Percentiles rank a stretch among this genome's conserved stretches.
These are phyloP conservation scores for Aspergillus quadrilineatus DNA, from an alignment of 2,329 filamentous ascomycete genomes.

Conservation along the genomic window DNA sequence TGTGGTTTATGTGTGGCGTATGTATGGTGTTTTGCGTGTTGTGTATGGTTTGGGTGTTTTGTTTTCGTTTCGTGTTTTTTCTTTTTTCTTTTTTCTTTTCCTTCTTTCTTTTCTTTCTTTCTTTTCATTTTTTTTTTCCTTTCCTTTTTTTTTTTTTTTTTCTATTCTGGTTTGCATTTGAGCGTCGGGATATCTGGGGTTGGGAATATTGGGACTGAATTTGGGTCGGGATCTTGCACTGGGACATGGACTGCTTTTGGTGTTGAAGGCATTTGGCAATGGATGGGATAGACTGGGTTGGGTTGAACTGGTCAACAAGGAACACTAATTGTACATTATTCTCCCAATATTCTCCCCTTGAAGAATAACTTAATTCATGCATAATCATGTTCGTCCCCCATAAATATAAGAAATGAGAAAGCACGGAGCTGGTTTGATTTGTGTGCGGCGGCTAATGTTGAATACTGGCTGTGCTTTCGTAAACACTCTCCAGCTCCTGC, in stretches of 20 bases:
- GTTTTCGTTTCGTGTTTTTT: conserved; percentile 11
- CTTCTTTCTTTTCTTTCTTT: conserved; percentile 12
- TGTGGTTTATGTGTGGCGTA: conserved; percentile 24
- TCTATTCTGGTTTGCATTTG: conserved; percentile 10
- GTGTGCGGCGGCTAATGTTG: too few relatives aligned
- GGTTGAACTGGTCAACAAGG: background rate
- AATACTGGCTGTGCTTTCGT: too few relatives aligned
- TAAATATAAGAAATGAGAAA: too few relatives aligned
- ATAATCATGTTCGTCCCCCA: background rate
- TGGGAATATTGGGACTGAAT: background rate
- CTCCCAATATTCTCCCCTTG: too few relatives aligned
- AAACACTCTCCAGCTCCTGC: too few relatives aligned
- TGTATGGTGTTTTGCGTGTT: conserved; percentile 18
- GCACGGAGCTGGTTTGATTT: too few relatives aligned
- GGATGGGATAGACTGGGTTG: background rate
- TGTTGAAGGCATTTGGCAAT: conserved; percentile 2
- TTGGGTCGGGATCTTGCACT: background rate
- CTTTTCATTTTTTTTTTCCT: background rate
- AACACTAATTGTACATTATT: background rate
- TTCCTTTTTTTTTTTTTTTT: conserved; percentile 5
- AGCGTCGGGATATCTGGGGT: background rate
- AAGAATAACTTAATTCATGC: background rate
- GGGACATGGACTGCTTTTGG: background rate
- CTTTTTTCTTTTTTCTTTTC: conserved; percentile 6
- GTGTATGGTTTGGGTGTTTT: conserved; percentile 17